phyloP scores from a whole-genome alignment of 1,284 basidiomycete genomes.

The Neonothopanus nambi region DNA sequence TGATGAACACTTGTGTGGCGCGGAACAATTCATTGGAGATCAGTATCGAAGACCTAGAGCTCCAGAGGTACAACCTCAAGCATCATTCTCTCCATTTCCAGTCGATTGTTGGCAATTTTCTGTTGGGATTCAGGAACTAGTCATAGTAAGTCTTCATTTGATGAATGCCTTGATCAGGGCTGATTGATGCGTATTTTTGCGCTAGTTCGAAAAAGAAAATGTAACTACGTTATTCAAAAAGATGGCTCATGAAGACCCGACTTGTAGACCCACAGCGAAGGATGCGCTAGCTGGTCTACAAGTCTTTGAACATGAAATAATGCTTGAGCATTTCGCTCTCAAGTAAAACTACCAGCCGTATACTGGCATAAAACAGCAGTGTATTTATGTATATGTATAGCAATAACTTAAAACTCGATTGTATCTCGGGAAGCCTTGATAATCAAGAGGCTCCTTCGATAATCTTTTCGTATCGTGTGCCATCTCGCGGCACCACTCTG shows the following conservation, averaged over 20 bases:
- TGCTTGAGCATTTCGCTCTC: no score
- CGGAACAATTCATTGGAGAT: background rate
- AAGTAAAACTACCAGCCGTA: no score
- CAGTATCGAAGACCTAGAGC: background rate
- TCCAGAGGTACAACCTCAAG: background rate
- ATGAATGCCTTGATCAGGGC: background rate
- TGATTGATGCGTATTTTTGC: background rate
- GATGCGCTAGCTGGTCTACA: background rate
- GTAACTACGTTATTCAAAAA: background rate
- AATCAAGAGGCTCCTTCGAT: no score
- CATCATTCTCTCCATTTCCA: slow-evolving; percentile 4
- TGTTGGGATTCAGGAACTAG: background rate
- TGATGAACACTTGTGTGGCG: background rate
- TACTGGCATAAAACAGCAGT: no score
- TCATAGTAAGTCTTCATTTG: background rate
- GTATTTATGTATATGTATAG: no score
- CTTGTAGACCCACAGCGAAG: background rate
- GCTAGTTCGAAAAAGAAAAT: background rate
- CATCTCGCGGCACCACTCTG: no score
- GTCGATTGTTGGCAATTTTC: slow-evolving; percentile 10
- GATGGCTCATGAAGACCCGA: background rate
- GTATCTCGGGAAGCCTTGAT: no score
- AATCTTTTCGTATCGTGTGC: no score
- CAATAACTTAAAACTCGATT: no score
- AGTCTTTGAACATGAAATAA: no score